phyloP scores from a whole-genome alignment of 352 stramenopile species.

The Globisporangium splendens region DNA sequence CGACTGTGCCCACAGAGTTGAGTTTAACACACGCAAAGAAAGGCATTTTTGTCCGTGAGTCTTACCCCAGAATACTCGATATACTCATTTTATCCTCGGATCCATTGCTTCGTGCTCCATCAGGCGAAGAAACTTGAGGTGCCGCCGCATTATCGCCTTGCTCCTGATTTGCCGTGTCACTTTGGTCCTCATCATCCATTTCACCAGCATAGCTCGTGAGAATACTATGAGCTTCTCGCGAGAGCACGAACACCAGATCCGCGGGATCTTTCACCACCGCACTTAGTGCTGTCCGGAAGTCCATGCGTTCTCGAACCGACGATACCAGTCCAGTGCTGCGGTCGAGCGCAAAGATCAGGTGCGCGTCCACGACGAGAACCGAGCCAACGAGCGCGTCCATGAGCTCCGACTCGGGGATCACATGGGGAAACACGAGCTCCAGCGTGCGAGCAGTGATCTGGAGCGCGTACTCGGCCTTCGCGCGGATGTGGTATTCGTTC shows the following conservation, averaged over 20 bases:
- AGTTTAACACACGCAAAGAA: no score
- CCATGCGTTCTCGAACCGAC: conserved; percentile 21
- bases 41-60: no score
- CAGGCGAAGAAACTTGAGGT: no score
- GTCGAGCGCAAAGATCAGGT: conserved; percentile 24
- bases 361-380: conserved; percentile 7
- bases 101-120: no score
- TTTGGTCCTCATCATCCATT: background rate
- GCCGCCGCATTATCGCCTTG: background rate
- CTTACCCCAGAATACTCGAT: background rate
- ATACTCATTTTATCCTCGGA: background rate
- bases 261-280: conserved; percentile 19
- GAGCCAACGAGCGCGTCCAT: conserved; percentile 7
- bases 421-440: conserved; percentile 15
- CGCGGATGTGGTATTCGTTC: conserved; percentile 12
- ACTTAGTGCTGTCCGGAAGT: conserved; percentile 29
- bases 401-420: background rate
- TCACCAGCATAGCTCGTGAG: conserved; percentile 9
- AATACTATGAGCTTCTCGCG: conserved; percentile 4
- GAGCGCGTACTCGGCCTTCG: conserved; percentile 11
- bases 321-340: conserved; percentile 6
- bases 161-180: background rate
- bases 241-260: conserved; percentile 22
- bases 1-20: no score
- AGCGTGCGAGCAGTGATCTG: conserved; percentile 13